Evolutionary conservation across 305 asterid species (phyloP).

Genomic region (Fraxinus ornus): DNA sequence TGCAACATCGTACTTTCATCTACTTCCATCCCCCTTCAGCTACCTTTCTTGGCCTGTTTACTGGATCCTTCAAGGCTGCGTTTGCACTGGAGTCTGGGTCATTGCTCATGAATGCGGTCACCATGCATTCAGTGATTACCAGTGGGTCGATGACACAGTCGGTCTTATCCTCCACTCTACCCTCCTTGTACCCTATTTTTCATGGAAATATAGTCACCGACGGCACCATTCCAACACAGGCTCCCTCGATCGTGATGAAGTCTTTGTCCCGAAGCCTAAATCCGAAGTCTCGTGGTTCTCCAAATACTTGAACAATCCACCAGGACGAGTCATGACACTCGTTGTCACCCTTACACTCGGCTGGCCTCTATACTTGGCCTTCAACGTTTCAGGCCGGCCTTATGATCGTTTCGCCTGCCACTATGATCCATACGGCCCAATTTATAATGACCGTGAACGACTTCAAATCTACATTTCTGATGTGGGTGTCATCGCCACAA

Average conservation of each 20-base stretch:
- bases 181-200: constrained; percentile 60
- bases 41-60: constrained; percentile 51
- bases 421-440: constrained; percentile 53
- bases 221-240: constrained; percentile 73
- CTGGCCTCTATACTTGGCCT: constrained; percentile 62
- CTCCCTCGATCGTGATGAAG: constrained; percentile 62
- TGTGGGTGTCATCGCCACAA: constrained; percentile 38
- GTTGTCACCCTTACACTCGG: constrained; percentile 50
- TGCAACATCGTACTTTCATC: constrained; percentile 43
- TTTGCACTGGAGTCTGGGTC: constrained; percentile 66
- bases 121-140: constrained; percentile 66
- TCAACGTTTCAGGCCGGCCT: constrained; percentile 58
- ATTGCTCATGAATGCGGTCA: constrained; percentile 70
- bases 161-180: constrained; percentile 68
- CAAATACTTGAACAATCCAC: constrained; percentile 60
- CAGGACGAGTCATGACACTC: constrained; percentile 42
- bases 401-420: constrained; percentile 62
- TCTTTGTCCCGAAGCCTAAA: constrained; percentile 57
- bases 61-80: constrained; percentile 58
- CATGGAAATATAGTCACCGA: constrained; percentile 66
- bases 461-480: constrained; percentile 55
- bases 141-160: constrained; percentile 56
- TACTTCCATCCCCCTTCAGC: constrained; percentile 38
- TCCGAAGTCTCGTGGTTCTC: constrained; percentile 43
- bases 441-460: constrained; percentile 54